These are phyloP conservation scores for Fusarium siculi DNA, from an alignment of 2,329 filamentous ascomycete genomes.

Conservation along the genomic window DNA sequence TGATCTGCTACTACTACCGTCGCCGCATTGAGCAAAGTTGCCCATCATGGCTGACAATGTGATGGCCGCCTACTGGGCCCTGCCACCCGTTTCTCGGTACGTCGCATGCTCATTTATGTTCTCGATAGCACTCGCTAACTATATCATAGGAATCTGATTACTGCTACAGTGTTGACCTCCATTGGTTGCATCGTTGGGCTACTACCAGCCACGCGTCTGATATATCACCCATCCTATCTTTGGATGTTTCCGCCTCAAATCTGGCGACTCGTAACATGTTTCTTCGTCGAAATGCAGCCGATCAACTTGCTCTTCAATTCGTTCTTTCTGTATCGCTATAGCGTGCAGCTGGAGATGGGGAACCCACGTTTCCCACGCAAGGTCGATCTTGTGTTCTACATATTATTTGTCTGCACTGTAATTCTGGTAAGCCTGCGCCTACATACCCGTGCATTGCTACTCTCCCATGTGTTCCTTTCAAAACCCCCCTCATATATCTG, in stretches of 20 bases:
- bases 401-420: conserved; percentile 75
- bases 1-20: conserved; percentile 8
- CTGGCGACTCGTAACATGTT: conserved; percentile 56
- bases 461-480: conserved; percentile 19
- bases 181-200: conserved; percentile 66
- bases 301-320: conserved; percentile 74
- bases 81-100: conserved; percentile 57
- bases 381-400: conserved; percentile 84
- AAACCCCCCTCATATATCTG: conserved; percentile 73
- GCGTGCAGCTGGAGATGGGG: conserved; percentile 76
- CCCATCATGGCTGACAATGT: conserved; percentile 48
- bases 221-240: conserved; percentile 63
- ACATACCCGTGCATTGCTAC: conserved; percentile 38
- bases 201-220: conserved; percentile 60
- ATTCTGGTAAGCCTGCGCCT: conserved; percentile 77
- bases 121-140: conserved; percentile 33
- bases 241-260: conserved; percentile 61
- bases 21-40: conserved; percentile 46
- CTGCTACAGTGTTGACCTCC: conserved; percentile 70
- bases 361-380: conserved; percentile 78
- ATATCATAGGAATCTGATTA: conserved; percentile 70
- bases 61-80: conserved; percentile 52
- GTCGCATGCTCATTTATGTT: conserved; percentile 10
- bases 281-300: conserved; percentile 53
- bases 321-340: conserved; percentile 81